These are phyloP conservation scores for Phytophthora megakarya DNA, from an alignment of 352 stramenopile genomes.

Conservation along the genomic window DNA sequence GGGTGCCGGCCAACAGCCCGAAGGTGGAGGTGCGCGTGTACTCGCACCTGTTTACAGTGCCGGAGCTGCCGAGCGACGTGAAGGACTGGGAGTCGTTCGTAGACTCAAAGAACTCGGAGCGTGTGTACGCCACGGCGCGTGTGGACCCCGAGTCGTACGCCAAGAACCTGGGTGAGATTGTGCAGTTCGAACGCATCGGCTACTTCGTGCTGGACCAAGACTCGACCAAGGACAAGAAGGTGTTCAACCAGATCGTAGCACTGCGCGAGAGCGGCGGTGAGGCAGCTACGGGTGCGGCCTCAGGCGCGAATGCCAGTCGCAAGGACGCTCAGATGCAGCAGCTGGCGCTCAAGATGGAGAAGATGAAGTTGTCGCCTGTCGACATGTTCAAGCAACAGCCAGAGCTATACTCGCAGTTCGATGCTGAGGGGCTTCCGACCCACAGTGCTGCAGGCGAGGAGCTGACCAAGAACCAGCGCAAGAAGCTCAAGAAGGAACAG, in stretches of 20 bases:
- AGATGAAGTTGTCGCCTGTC: conserved; percentile 88
- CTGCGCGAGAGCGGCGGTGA: conserved; percentile 89
- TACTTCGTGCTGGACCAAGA: conserved; percentile 98
- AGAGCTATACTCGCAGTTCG: conserved; percentile 76
- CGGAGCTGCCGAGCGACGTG: conserved; percentile 69
- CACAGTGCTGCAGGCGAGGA: conserved; percentile 62
- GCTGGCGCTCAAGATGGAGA: conserved; percentile 91
- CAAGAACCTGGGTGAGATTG: conserved; percentile 66
- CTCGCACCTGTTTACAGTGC: conserved; percentile 96
- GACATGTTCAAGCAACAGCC: conserved; percentile 83
- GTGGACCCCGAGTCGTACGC: conserved; percentile 81
- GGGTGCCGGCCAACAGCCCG: conserved; percentile 89
- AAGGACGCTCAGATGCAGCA: conserved; percentile 87
- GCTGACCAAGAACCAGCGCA: conserved; percentile 81
- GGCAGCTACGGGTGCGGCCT: conserved; percentile 19
- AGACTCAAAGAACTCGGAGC: conserved; percentile 84
- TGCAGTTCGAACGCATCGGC: conserved; percentile 98
- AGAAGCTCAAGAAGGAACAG: conserved; percentile 91
- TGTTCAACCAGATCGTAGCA: conserved; percentile 97
- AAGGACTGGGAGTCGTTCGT: conserved; percentile 84
- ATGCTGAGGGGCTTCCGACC: conserved; percentile 74
- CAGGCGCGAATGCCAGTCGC: conserved; percentile 58
- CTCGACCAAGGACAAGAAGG: conserved; percentile 89
- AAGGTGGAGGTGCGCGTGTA: conserved; percentile 95
- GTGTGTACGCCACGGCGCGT: conserved; percentile 86